Evolutionary conservation across 768 basidiomycete species (phyloP), one percentile per base, ranked within the genome.

Genomic region (Lentinula aciculospora): DNA sequence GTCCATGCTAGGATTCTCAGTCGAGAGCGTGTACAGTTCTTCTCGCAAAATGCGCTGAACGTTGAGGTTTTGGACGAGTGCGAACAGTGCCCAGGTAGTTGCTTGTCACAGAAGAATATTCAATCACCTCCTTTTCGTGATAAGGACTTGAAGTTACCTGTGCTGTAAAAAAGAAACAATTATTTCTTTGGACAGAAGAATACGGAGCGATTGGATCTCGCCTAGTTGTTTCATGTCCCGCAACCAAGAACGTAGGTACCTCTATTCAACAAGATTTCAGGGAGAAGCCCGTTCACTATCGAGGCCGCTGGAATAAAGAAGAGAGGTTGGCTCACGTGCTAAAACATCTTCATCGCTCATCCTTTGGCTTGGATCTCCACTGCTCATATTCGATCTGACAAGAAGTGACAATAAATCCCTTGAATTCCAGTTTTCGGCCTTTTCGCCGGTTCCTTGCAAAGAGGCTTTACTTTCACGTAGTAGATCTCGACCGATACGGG

Each of bases 321-420:
- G n/a, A 8, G 10, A 15, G 56, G 25, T 12, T 8, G 28, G 25
- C 56, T 34, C 61, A 86, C 78, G 78, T 56, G 76, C 69, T 2
- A 86, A 58, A 15, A 89, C 82, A 59, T 89, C 87, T 28, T 76
- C 76, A 56, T 89, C 87, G 0, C 77, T 76, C 70, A 89, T 70
- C 36, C 72, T 71, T 64, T 86, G 84, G 45, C 79, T 78, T 0
- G 80, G 78, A 3, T 85, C 62, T 64, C 89, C 83, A 1, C 76
- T 79, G 0, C 82, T 78, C 71, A 84, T 78, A 65, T 89, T 89
- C 3, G 86, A 86, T 58, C 76, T 76, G 42, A 88, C 71, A 3
- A 89, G 72, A 27, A 87, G 63, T 0, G 81, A 82, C 3, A 89
- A 71, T 3, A 89, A 65, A 69, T 88, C 86, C 17, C 81, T 76